Evolutionary conservation across 176 grass and related monocot species (phyloP).

Genomic region (Hordeum marinum): DNA sequence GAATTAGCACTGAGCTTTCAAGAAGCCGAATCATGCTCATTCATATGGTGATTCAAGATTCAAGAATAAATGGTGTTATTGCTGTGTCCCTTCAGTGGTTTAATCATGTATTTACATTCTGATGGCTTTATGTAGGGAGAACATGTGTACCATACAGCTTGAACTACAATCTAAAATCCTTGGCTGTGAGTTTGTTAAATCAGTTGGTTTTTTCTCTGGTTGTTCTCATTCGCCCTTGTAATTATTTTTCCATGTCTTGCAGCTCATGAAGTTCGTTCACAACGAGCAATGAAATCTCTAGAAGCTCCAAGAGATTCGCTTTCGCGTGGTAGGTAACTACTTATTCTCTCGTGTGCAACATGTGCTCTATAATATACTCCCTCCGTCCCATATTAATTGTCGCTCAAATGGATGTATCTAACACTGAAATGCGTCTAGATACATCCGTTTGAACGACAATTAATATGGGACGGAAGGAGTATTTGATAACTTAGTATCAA

Average conservation of each 20-base stretch:
- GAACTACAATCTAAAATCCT: constrained; percentile 54
- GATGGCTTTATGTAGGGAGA: constrained; percentile 53
- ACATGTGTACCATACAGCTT: constrained; percentile 40
- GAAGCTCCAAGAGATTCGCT: constrained; percentile 40
- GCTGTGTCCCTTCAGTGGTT: constrained; percentile 11
- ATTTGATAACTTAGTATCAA: neutral
- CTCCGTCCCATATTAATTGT: no score
- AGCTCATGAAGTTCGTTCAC: constrained; percentile 45
- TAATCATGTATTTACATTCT: constrained; percentile 38
- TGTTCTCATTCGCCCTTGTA: constrained; percentile 21
- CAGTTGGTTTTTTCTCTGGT: neutral
- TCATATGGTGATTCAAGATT: constrained; percentile 73
- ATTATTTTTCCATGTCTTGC: constrained; percentile 20
- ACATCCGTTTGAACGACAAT: no score
- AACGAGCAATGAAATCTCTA: constrained; percentile 33
- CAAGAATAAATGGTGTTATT: constrained; percentile 26
- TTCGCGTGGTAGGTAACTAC: constrained; percentile 37
- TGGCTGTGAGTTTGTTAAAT: constrained; percentile 37
- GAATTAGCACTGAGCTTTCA: constrained; percentile 82
- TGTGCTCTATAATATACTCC: neutral
- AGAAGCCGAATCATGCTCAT: constrained; percentile 69
- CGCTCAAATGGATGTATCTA: no score
- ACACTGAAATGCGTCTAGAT: no score
- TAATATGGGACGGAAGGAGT: no score
- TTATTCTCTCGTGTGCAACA: neutral